These are phyloP conservation scores for Jackrogersella multiformis DNA, from an alignment of 495 filamentous ascomycete species.

Conservation along the genomic window DNA sequence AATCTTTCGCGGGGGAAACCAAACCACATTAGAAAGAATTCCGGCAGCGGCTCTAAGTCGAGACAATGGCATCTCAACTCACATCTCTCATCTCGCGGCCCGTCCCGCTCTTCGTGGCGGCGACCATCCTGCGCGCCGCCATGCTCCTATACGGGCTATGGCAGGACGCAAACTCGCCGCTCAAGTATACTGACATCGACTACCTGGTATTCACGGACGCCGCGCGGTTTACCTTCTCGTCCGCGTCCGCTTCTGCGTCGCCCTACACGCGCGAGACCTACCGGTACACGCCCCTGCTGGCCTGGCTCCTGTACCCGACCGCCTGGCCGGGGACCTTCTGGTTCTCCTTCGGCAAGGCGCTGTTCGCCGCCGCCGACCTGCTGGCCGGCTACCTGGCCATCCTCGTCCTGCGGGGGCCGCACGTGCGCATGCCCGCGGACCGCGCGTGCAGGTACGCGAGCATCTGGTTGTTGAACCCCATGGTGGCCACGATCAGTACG, in stretches of 20 bases:
- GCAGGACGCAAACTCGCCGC: conserved; percentile 87
- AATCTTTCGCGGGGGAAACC: neutral
- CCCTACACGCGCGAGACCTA: conserved; percentile 94
- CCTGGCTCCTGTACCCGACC: conserved; percentile 89
- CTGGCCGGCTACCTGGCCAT: conserved; percentile 87
- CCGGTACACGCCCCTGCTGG: conserved; percentile 92
- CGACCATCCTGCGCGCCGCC: conserved; percentile 70
- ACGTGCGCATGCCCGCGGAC: conserved; percentile 47
- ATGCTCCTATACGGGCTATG: conserved; percentile 87
- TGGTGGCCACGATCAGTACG: conserved; percentile 97
- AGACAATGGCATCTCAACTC: conserved; percentile 36
- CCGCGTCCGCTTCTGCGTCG: conserved; percentile 54
- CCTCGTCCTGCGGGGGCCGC: conserved; percentile 59
- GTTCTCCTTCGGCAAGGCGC: conserved; percentile 87
- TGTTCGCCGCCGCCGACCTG: conserved; percentile 86
- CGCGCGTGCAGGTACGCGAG: conserved; percentile 75
- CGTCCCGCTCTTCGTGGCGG: conserved; percentile 69
- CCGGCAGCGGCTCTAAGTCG: neutral
- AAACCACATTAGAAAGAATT: neutral
- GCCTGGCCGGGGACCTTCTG: conserved; percentile 65
- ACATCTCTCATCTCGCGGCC: conserved; percentile 51
- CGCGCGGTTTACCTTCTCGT: conserved; percentile 70
- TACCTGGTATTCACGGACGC: conserved; percentile 99
- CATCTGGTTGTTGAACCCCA: conserved; percentile 95
- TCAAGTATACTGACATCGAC: conserved; percentile 99